A percentile compares a stretch with the other conserved stretches of the same genome.
These are phyloP conservation scores for Aspergillus sp. DNA, from an alignment of 2,329 filamentous ascomycete species.

Conservation along the genomic window DNA sequence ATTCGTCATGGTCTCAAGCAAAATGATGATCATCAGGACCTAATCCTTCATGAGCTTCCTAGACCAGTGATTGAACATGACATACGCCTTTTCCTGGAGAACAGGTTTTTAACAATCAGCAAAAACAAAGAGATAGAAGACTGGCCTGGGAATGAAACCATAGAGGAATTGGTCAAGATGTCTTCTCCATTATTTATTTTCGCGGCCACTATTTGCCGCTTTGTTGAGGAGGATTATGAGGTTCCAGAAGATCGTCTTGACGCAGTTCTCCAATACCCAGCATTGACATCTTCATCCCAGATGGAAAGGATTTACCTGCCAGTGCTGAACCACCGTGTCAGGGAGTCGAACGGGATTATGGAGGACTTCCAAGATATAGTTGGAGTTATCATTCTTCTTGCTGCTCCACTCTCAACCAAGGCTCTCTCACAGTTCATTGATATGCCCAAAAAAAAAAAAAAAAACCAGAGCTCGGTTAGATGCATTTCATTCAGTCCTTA, in stretches of 20 bases:
- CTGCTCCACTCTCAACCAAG: constrained; percentile 13
- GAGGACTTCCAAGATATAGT: constrained; percentile 16
- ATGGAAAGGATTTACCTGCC: constrained; percentile 19
- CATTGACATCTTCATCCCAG: constrained; percentile 3
- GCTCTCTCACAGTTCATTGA: too few species aligned
- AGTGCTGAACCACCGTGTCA: constrained; percentile 1
- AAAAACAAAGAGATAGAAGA: not conserved
- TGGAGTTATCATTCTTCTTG: constrained; percentile 17
- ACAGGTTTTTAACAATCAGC: too few species aligned
- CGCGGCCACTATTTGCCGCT: constrained; percentile 1
- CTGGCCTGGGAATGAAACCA: not conserved
- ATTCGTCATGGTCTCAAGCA: not conserved
- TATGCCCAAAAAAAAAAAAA: not conserved
- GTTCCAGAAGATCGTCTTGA: not conserved
- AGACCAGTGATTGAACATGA: not conserved
- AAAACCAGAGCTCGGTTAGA: constrained; percentile 7
- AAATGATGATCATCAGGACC: not conserved
- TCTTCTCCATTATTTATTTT: constrained; percentile 7
- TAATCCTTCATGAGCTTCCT: not conserved
- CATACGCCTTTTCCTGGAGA: not conserved
- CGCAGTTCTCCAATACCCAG: not conserved
- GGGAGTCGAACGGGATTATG: constrained; percentile 6
- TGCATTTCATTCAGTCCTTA: constrained; percentile 15
- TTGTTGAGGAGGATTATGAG: not conserved
- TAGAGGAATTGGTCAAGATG: constrained; percentile 1